These are phyloP conservation scores for Penicillium fuscoglaucum DNA, from an alignment of 2,329 filamentous ascomycete genomes.

Conservation along the genomic window DNA sequence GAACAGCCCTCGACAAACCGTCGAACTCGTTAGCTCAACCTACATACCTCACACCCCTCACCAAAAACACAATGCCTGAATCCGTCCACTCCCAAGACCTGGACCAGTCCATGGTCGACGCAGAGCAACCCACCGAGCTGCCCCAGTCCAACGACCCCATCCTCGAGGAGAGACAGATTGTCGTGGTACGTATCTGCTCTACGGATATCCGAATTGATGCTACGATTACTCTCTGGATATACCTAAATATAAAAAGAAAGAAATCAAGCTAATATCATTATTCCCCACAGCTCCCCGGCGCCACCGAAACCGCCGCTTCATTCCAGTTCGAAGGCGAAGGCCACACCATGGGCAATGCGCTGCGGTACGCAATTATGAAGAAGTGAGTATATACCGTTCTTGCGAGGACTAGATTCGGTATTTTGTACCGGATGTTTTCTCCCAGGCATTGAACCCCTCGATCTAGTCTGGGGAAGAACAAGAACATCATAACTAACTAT, in stretches of 20 bases:
- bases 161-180: slow-evolving; percentile 56
- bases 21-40: not conserved
- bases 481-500: slow-evolving; percentile 9
- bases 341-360: slow-evolving; percentile 90
- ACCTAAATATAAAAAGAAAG: not conserved
- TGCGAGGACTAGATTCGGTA: not conserved
- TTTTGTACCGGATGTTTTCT: not conserved
- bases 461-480: not conserved
- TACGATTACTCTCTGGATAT: not conserved
- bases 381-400: slow-evolving; percentile 63
- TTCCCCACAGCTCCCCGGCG: slow-evolving; percentile 71
- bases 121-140: slow-evolving; percentile 15
- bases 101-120: slow-evolving; percentile 47
- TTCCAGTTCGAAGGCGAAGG: slow-evolving; percentile 95
- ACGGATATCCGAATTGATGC: not conserved
- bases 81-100: slow-evolving; percentile 39
- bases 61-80: slow-evolving; percentile 34
- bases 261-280: not conserved
- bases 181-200: slow-evolving; percentile 54
- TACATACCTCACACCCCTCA: not conserved
- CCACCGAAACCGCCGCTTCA: slow-evolving; percentile 80
- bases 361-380: slow-evolving; percentile 97
- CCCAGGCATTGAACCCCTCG: not conserved
- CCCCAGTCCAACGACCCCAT: slow-evolving; percentile 16
- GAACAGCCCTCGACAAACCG: not conserved